Conservation (phyloP, 768 basidiomycete genomes). For the Podaxis sp. region DNA sequence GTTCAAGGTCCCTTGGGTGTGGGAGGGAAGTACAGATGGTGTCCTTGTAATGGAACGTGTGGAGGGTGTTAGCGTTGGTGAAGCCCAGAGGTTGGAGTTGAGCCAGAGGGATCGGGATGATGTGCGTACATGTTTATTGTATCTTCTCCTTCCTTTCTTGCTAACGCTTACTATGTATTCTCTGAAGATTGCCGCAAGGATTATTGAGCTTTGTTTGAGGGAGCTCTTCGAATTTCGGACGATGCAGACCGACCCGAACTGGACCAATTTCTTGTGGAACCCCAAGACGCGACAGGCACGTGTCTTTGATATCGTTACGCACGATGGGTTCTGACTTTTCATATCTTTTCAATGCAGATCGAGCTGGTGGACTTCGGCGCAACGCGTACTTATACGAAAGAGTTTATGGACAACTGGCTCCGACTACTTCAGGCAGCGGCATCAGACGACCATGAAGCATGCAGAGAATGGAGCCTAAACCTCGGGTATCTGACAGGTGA, state of each 20-base stretch:
- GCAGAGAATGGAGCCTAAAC: slow-evolving; percentile 70
- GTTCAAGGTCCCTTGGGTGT: slow-evolving; percentile 86
- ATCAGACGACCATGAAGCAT: slow-evolving; percentile 59
- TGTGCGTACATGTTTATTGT: slow-evolving; percentile 37
- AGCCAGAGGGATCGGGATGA: slow-evolving; percentile 68
- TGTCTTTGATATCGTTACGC: not conserved
- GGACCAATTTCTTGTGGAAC: slow-evolving; percentile 97
- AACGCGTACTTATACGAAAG: slow-evolving; percentile 77
- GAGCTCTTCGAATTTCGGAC: slow-evolving; percentile 89
- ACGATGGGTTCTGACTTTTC: not conserved
- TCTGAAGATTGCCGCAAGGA: slow-evolving; percentile 73
- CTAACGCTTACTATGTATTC: not conserved
- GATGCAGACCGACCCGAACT: slow-evolving; percentile 99
- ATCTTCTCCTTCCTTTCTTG: not conserved
- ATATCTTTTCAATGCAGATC: slow-evolving; percentile 39
- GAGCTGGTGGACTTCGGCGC: slow-evolving; percentile 97
- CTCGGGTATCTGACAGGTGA: slow-evolving; percentile 90
- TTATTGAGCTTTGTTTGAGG: slow-evolving; percentile 82
- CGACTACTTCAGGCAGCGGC: slow-evolving; percentile 81
- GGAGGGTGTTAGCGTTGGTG: slow-evolving; percentile 78
- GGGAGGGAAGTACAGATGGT: slow-evolving; percentile 74
- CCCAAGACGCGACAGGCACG: slow-evolving; percentile 54
- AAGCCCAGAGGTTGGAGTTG: slow-evolving; percentile 49
- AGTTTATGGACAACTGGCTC: slow-evolving; percentile 89
- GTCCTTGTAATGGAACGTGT: slow-evolving; percentile 92